A percentile compares a stretch with the other conserved stretches of the same genome.
These are phyloP conservation scores for Lipomyces spencermartinsiae DNA, from an alignment of 805 yeast genomes.

Conservation along the genomic window DNA sequence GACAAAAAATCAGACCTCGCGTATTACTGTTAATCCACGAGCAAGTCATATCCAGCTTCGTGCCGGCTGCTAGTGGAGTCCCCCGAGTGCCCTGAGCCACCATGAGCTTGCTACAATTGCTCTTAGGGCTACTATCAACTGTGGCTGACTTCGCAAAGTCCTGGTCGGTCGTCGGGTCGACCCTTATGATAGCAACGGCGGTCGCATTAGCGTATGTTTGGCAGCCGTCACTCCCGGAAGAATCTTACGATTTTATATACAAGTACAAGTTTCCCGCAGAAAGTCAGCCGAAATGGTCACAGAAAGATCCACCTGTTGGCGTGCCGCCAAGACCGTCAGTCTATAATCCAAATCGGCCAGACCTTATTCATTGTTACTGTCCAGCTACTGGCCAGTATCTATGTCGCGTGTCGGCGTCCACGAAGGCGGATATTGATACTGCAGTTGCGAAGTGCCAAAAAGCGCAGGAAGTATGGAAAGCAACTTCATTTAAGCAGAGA, in stretches of 20 bases:
- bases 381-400: slow-evolving; percentile 94
- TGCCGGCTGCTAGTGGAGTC: background rate
- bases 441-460: slow-evolving; percentile 58
- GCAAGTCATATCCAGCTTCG: background rate
- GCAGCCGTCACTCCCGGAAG: background rate
- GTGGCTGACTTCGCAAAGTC: background rate
- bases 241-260: background rate
- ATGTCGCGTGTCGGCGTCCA: slow-evolving; percentile 70
- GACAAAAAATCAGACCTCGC: background rate
- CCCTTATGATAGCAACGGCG: background rate
- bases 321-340: slow-evolving; percentile 9
- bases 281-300: slow-evolving; percentile 25
- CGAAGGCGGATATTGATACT: slow-evolving; percentile 72
- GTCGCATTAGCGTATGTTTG: background rate
- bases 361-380: slow-evolving; percentile 80
- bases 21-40: too few species aligned
- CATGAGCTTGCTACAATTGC: background rate
- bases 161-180: background rate
- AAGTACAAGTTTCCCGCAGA: slow-evolving; percentile 31
- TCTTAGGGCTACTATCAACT: background rate
- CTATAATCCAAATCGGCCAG: slow-evolving; percentile 15
- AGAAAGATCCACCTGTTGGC: background rate
- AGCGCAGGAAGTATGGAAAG: slow-evolving; percentile 62
- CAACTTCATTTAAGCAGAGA: slow-evolving; percentile 67
- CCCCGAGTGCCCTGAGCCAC: background rate